Conservation (phyloP, 495 filamentous ascomycete species). For the Viridothelium virens region DNA sequence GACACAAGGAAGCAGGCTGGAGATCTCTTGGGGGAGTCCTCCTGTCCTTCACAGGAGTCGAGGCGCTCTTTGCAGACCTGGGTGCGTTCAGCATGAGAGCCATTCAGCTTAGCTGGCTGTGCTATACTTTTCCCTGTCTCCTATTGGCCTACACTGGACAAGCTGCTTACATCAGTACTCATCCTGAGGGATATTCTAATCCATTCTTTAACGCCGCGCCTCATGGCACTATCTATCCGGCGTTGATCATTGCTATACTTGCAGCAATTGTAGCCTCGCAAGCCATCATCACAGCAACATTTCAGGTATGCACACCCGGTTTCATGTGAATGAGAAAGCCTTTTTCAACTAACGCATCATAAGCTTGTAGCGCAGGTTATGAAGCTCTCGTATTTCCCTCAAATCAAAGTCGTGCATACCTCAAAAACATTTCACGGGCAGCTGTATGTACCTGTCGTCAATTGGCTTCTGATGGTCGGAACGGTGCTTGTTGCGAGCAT, state of each 20-base stretch:
- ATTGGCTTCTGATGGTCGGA: conserved; percentile 65
- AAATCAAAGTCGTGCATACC: conserved; percentile 60
- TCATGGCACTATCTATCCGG: conserved; percentile 57
- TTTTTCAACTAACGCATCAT: neutral
- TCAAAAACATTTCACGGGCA: conserved; percentile 58
- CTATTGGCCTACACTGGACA: conserved; percentile 65
- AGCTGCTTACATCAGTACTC: conserved; percentile 57
- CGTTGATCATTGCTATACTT: conserved; percentile 55
- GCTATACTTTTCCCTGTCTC: conserved; percentile 56
- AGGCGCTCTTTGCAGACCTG: conserved; percentile 66
- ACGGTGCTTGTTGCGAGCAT: conserved; percentile 58
- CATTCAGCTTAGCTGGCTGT: conserved; percentile 60
- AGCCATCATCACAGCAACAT: conserved; percentile 65
- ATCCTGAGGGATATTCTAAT: conserved; percentile 54
- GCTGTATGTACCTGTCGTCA: conserved; percentile 60
- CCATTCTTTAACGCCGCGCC: conserved; percentile 62
- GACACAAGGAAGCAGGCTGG: conserved; percentile 49
- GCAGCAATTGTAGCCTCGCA: conserved; percentile 66
- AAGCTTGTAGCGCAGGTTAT: conserved; percentile 61
- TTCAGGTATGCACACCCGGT: conserved; percentile 37
- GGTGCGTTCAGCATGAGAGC: conserved; percentile 57
- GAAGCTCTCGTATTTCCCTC: conserved; percentile 65
- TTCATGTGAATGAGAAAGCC: neutral
- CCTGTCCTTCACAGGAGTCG: conserved; percentile 65
- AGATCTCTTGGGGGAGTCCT: conserved; percentile 58